Evolutionary conservation across 1,284 basidiomycete species (phyloP).

Genomic region (Apiotrichum mycotoxinovorans): DNA sequence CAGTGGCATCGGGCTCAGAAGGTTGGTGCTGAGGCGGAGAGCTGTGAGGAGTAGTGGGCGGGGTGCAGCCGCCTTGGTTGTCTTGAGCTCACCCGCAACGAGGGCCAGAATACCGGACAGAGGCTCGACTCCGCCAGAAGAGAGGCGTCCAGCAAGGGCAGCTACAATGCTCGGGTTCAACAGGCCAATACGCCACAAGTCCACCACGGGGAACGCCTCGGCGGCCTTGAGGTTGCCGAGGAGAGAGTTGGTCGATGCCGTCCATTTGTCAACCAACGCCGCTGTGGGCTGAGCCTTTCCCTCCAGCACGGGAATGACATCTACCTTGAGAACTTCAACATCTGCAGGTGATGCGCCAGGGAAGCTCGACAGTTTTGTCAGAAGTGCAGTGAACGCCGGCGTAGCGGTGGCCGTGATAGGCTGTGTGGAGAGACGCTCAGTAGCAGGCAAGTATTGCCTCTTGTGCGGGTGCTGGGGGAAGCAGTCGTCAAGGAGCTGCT

Average conservation of each 20-base stretch:
- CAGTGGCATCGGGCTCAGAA: conserved; percentile 59
- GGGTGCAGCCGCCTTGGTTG: conserved; percentile 28
- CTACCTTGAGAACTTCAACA: conserved; percentile 55
- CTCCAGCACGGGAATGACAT: conserved; percentile 66
- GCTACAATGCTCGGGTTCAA: conserved; percentile 60
- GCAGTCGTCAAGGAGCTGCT: conserved; percentile 53
- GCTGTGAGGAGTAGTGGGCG: conserved; percentile 61
- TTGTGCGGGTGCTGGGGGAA: conserved; percentile 63
- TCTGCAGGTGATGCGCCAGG: conserved; percentile 35
- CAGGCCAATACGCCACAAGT: conserved; percentile 75
- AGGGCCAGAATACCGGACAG: conserved; percentile 54
- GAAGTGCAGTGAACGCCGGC: conserved; percentile 64
- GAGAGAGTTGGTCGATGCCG: conserved; percentile 55
- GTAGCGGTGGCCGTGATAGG: conserved; percentile 72
- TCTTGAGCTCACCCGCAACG: conserved; percentile 21
- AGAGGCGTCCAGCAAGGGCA: conserved; percentile 53
- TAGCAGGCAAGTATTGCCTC: conserved; percentile 59
- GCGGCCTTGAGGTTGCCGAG: conserved; percentile 55
- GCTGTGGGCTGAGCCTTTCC: conserved; percentile 44
- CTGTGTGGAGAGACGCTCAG: conserved; percentile 64
- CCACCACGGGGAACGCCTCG: conserved; percentile 73
- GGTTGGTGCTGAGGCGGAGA: conserved; percentile 70
- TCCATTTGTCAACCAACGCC: conserved; percentile 50
- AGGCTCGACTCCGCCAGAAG: conserved; percentile 58
- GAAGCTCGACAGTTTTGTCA: conserved; percentile 63